Conservation (phyloP, 2,329 filamentous ascomycete genomes). For the Aspergillus neotritici region DNA sequence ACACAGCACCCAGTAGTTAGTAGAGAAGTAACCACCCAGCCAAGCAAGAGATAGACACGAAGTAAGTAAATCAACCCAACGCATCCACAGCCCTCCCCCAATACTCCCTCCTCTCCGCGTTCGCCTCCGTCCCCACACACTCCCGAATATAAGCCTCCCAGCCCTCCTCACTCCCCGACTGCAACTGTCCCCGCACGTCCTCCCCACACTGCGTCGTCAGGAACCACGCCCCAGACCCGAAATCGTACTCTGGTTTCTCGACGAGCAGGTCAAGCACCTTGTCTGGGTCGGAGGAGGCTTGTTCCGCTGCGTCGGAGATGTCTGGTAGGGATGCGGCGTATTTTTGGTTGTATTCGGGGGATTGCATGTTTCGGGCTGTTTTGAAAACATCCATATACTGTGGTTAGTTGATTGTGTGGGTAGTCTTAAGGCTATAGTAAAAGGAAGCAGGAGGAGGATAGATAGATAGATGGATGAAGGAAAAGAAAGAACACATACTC, state of each 20-base stretch:
- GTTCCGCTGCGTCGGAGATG: conserved; percentile 32
- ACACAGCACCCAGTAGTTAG: too few relatives aligned
- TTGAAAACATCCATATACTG: too few relatives aligned
- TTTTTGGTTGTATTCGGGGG: conserved; percentile 47
- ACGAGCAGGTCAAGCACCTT: conserved; percentile 49
- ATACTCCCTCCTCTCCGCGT: conserved; percentile 43
- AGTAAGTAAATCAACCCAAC: conserved; percentile 21
- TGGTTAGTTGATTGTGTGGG: too few relatives aligned
- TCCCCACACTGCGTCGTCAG: conserved; percentile 49
- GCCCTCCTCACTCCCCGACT: conserved; percentile 44
- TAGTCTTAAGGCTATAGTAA: too few relatives aligned
- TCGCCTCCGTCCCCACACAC: conserved; percentile 50
- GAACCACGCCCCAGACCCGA: conserved; percentile 59
- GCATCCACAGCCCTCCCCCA: conserved; percentile 47
- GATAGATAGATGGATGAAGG: neutral
- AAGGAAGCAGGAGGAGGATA: too few relatives aligned
- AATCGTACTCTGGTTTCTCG: conserved; percentile 45
- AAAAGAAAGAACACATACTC: conserved; percentile 33
- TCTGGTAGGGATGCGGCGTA: conserved; percentile 49
- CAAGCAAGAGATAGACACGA: too few relatives aligned
- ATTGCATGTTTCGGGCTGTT: conserved; percentile 59
- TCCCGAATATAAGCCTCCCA: conserved; percentile 50
- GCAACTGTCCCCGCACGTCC: conserved; percentile 41
- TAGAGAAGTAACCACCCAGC: too few relatives aligned
- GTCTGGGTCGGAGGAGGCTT: conserved; percentile 35